phyloP scores from a whole-genome alignment of 108 stramenopile species.

The Seminavis robusta region DNA sequence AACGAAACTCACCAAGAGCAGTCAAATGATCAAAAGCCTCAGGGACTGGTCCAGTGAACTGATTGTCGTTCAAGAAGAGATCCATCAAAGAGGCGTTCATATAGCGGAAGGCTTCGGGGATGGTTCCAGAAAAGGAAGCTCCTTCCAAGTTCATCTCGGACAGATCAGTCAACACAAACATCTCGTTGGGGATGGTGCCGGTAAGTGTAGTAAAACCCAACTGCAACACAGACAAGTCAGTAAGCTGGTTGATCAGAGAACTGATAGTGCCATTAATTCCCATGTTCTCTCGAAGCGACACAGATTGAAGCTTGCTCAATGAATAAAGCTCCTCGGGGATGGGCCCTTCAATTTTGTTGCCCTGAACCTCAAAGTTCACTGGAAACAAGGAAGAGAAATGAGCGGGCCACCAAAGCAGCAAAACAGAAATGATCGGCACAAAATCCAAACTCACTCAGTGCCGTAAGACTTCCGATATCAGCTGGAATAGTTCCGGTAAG shows the following conservation, averaged over 20 bases:
- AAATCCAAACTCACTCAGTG: conserved; percentile 2
- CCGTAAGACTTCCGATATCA: not conserved
- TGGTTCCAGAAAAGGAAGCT: conserved; percentile 17
- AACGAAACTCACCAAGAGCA: conserved; percentile 4
- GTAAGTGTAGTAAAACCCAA: conserved; percentile 41
- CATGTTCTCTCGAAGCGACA: conserved; percentile 7
- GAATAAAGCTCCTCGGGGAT: conserved; percentile 1
- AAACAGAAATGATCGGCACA: not conserved
- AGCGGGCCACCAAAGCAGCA: conserved; percentile 12
- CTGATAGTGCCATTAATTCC: too few relatives aligned
- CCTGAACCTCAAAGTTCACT: not conserved
- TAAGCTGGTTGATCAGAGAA: too few relatives aligned
- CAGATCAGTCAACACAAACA: conserved; percentile 19
- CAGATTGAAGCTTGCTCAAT: conserved; percentile 1
- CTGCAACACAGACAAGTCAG: conserved; percentile 6
- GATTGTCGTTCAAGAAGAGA: conserved; percentile 1
- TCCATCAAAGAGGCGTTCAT: not conserved
- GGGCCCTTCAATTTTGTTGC: conserved; percentile 12
- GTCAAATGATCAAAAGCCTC: conserved; percentile 4
- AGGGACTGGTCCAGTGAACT: conserved; percentile 2
- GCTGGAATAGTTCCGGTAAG: conserved; percentile 38
- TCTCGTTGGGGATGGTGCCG: conserved; percentile 38
- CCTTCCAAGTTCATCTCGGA: conserved; percentile 21
- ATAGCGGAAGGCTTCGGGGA: conserved; percentile 7
- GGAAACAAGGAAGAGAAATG: too few relatives aligned